Evolutionary conservation across 306 rosid species (phyloP).

Genomic region (Gastrolobium villosum): DNA sequence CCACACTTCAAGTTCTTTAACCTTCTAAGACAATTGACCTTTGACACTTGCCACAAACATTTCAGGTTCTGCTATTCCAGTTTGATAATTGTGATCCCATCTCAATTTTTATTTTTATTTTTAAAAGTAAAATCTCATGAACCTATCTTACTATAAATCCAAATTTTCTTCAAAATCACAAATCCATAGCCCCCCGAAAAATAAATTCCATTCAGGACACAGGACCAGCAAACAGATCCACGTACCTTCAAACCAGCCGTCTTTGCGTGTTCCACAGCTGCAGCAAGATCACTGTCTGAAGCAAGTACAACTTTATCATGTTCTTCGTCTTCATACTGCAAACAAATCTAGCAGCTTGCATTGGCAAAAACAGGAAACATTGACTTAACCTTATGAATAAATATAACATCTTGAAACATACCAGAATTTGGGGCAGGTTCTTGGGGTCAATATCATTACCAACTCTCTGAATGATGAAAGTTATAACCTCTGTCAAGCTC

Average conservation of each 20-base stretch:
- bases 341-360: conserved; percentile 39
- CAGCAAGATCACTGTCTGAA: conserved; percentile 86
- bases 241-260: conserved; percentile 88
- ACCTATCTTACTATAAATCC: conserved; percentile 4
- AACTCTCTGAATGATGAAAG: conserved; percentile 82
- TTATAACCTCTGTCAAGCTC: conserved; percentile 79
- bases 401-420: conserved; percentile 48
- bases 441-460: conserved; percentile 78
- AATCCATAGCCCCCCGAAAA: neutral
- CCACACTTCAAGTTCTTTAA: neutral
- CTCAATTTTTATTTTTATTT: neutral
- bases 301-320: conserved; percentile 84
- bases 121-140: neutral
- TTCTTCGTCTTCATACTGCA: conserved; percentile 97
- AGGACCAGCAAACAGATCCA: neutral
- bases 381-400: neutral
- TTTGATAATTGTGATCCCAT: conserved; percentile 13
- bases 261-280: conserved; percentile 95
- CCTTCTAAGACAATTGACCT: neutral
- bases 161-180: conserved; percentile 18
- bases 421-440: conserved; percentile 88
- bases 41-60: neutral
- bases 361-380: conserved; percentile 16
- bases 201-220: neutral
- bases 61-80: conserved; percentile 10